Percentiles rank a stretch among this genome's conserved stretches.
These are phyloP conservation scores for Podaxis sp. DNA, from an alignment of 768 basidiomycete genomes.

Conservation along the genomic window DNA sequence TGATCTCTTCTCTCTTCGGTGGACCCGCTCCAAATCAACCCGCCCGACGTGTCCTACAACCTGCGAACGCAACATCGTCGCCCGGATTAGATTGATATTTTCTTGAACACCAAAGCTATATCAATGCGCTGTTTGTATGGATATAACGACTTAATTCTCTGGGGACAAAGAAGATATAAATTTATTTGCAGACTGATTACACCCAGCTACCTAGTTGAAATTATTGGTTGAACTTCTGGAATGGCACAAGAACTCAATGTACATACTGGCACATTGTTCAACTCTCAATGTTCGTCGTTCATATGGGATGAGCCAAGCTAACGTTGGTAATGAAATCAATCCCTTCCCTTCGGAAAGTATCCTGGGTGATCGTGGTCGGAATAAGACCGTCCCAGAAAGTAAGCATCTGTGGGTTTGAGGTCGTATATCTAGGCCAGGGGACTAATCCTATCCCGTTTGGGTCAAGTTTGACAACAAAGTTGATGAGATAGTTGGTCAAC, in stretches of 20 bases:
- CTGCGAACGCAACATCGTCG: slow-evolving; percentile 31
- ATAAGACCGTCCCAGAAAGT: slow-evolving; percentile 38
- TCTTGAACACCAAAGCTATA: not conserved
- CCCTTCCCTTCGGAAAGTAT: slow-evolving; percentile 42
- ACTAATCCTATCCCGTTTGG: slow-evolving; percentile 40
- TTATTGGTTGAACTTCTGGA: not conserved
- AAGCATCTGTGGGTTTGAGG: slow-evolving; percentile 32
- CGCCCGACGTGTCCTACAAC: slow-evolving; percentile 45
- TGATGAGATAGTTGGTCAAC: slow-evolving; percentile 39
- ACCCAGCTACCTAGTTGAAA: not conserved
- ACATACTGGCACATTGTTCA: not conserved
- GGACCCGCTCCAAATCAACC: slow-evolving; percentile 49
- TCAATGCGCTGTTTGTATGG: not conserved
- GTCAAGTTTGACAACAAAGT: slow-evolving; percentile 41
- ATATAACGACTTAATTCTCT: not conserved
- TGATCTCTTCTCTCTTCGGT: slow-evolving; percentile 88
- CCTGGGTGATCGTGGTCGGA: slow-evolving; percentile 35
- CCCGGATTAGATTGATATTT: slow-evolving; percentile 45
- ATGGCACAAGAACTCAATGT: not conserved
- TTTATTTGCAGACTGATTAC: not conserved
- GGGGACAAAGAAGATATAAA: not conserved
- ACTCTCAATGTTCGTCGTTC: not conserved
- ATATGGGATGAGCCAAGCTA: slow-evolving; percentile 30
- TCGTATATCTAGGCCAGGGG: slow-evolving; percentile 45
- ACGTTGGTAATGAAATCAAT: slow-evolving; percentile 36